A percentile compares a stretch with the other conserved stretches of the same genome.
These are phyloP conservation scores for Chalciporus piperatus DNA, from an alignment of 768 basidiomycete genomes.

Conservation along the genomic window DNA sequence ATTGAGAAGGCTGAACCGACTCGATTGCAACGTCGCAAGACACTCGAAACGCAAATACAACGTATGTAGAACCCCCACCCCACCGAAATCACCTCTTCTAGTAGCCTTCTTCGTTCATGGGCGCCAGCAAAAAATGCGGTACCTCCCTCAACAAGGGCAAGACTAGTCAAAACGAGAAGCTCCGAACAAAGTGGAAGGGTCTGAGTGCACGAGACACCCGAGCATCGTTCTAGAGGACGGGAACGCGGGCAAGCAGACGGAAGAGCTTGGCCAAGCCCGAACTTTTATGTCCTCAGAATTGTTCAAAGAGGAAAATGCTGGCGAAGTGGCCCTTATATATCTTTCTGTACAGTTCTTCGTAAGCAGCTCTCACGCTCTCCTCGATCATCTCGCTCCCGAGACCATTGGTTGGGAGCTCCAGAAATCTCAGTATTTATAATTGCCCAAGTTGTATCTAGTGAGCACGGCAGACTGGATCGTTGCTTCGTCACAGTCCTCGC, in stretches of 20 bases:
- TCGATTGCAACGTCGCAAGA: background rate
- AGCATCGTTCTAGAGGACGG: constrained; percentile 73
- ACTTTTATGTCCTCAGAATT: constrained; percentile 88
- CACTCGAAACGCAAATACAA: background rate
- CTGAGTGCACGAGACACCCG: constrained; percentile 34
- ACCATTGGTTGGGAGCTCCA: background rate
- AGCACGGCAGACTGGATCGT: too few relatives aligned
- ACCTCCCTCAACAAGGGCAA: constrained; percentile 51
- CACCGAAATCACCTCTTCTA: constrained; percentile 35
- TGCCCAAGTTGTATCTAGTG: too few relatives aligned
- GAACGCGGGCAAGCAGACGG: constrained; percentile 94
- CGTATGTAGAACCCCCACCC: constrained; percentile 36
- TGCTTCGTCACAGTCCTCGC: too few relatives aligned
- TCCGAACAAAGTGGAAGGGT: constrained; percentile 32
- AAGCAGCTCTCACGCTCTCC: constrained; percentile 39
- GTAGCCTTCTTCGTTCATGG: constrained; percentile 52
- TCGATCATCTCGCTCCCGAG: too few relatives aligned
- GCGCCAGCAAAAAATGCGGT: constrained; percentile 66
- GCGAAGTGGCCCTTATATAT: constrained; percentile 12
- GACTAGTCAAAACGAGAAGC: constrained; percentile 44
- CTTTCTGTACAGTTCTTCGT: constrained; percentile 36
- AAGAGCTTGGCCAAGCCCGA: constrained; percentile 81
- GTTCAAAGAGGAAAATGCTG: constrained; percentile 43
- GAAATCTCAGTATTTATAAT: too few relatives aligned
- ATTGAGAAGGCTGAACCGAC: background rate